Evolutionary conservation across 2,329 filamentous ascomycete genomes (phyloP).

Genomic region (Periconia macrospinosa): DNA sequence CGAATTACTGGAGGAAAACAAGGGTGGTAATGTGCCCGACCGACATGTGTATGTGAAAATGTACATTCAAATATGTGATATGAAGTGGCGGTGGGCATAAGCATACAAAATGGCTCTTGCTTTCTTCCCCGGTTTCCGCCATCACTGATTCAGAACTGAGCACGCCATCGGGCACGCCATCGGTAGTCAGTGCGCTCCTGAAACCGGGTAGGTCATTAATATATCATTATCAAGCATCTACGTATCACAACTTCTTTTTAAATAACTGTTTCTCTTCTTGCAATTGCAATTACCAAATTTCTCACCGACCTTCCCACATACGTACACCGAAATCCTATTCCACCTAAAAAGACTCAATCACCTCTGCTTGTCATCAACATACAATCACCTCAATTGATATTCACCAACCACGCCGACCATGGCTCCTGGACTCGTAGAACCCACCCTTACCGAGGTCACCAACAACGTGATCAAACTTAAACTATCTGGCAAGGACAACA

Average conservation of each 20-base stretch:
- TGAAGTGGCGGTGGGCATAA: not conserved
- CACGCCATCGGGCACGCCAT: constrained; percentile 7
- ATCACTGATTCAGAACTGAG: not conserved
- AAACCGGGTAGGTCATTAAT: too few relatives aligned
- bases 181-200: not conserved
- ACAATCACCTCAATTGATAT: not conserved
- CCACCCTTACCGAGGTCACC: constrained; percentile 14
- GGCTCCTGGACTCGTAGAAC: constrained; percentile 39
- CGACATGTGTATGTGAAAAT: not conserved
- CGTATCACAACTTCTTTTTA: too few relatives aligned
- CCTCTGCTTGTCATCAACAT: not conserved
- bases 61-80: not conserved
- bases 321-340: not conserved
- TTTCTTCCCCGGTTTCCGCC: not conserved
- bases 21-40: not conserved
- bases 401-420: constrained; percentile 15
- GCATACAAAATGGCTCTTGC: not conserved
- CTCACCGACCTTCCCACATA: not conserved
- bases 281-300: not conserved
- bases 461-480: constrained; percentile 9
- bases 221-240: not conserved
- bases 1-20: too few relatives aligned
- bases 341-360: not conserved
- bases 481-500: constrained; percentile 13
- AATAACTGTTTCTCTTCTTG: too few relatives aligned